phyloP scores from a whole-genome alignment of 2,329 filamentous ascomycete genomes.

The Leptographium wingfieldii region DNA sequence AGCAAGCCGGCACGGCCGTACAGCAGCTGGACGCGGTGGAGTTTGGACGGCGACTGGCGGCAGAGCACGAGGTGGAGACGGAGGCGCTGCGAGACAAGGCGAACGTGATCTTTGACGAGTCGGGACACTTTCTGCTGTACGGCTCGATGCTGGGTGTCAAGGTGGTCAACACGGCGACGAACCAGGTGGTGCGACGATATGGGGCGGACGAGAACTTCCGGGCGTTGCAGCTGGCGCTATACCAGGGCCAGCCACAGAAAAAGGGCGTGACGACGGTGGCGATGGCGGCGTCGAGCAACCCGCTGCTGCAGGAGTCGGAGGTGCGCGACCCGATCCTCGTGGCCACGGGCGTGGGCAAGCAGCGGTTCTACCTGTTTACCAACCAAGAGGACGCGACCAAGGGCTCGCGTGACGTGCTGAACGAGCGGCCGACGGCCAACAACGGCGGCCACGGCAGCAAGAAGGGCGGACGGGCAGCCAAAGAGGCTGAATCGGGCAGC shows the following conservation, averaged over 20 bases:
- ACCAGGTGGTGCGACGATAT: conserved; percentile 81
- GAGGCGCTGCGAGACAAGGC: conserved; percentile 51
- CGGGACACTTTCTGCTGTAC: conserved; percentile 87
- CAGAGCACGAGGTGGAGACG: conserved; percentile 69
- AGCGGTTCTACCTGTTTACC: conserved; percentile 96
- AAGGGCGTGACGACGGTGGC: conserved; percentile 88
- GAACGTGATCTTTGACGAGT: conserved; percentile 93
- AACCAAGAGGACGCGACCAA: conserved; percentile 72
- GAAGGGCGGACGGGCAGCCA: conserved; percentile 28
- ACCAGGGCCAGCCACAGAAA: conserved; percentile 91
- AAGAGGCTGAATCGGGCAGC: conserved; percentile 56
- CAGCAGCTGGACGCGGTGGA: conserved; percentile 81
- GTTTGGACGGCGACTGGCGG: conserved; percentile 75
- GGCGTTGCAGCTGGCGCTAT: conserved; percentile 69
- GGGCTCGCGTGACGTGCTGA: conserved; percentile 79
- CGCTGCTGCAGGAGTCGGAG: conserved; percentile 84
- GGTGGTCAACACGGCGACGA: conserved; percentile 91
- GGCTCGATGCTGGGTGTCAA: conserved; percentile 88
- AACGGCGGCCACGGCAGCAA: conserved; percentile 34
- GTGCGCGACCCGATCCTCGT: conserved; percentile 80
- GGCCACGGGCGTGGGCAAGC: conserved; percentile 71
- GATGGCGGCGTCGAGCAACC: conserved; percentile 93
- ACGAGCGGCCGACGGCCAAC: conserved; percentile 63
- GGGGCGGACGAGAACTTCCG: conserved; percentile 83
- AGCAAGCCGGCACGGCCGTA: conserved; percentile 76